phyloP scores from a whole-genome alignment of 331 rosid genomes.

The Acacia concinna region DNA sequence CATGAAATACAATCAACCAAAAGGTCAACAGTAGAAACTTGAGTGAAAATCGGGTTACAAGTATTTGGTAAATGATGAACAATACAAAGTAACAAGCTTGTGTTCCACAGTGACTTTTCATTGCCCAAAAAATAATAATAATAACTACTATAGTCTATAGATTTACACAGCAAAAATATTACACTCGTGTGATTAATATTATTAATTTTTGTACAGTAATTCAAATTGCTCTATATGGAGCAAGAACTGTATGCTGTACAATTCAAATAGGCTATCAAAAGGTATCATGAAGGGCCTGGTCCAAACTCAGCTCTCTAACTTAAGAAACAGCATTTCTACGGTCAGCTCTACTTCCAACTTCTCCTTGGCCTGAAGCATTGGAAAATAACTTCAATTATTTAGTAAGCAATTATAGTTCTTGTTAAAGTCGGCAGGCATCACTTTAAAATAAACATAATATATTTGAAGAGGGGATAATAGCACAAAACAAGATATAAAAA shows the following conservation, averaged over 20 bases:
- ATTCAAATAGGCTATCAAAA: slow-evolving; percentile 33
- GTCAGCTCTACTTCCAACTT: slow-evolving; percentile 62
- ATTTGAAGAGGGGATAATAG: neutral
- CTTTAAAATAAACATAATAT: neutral
- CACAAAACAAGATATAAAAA: neutral
- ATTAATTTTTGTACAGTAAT: neutral
- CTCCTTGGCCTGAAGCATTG: slow-evolving; percentile 82
- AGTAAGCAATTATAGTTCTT: neutral
- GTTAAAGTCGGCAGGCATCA: neutral
- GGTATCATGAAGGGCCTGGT: slow-evolving; percentile 29
- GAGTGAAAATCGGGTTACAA: neutral
- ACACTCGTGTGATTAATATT: slow-evolving; percentile 8
- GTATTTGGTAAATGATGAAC: neutral
- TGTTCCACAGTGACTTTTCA: slow-evolving; percentile 29
- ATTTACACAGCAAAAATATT: slow-evolving; percentile 37
- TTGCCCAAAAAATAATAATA: neutral
- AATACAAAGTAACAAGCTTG: neutral
- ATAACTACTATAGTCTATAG: slow-evolving; percentile 17
- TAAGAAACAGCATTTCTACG: slow-evolving; percentile 35
- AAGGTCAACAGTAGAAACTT: neutral
- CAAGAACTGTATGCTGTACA: slow-evolving; percentile 57
- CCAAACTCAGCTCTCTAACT: slow-evolving; percentile 36
- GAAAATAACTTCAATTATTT: slow-evolving; percentile 5
- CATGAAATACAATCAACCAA: neutral
- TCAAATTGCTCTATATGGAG: slow-evolving; percentile 33